Percentiles rank a stretch among this genome's conserved stretches.
phyloP scores from a whole-genome alignment of 495 filamentous ascomycete species.

The Hyphodiscus hymeniophilus region DNA sequence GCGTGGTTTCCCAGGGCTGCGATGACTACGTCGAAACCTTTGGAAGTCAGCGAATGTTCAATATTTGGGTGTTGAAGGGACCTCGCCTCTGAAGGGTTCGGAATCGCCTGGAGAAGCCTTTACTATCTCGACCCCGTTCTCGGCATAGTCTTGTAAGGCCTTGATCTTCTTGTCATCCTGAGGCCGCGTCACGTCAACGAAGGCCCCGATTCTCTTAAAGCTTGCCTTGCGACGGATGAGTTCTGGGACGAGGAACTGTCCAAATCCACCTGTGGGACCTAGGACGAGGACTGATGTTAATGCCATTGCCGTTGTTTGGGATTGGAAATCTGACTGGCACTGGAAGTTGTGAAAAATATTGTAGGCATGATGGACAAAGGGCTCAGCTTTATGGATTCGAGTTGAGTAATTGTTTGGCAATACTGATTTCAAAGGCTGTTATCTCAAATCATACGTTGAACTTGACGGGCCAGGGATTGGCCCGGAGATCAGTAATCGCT shows the following conservation, averaged over 20 bases:
- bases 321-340: no score
- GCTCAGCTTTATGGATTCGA: no score
- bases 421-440: no score
- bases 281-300: conserved; percentile 5
- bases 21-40: conserved; percentile 11
- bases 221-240: background rate
- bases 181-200: background rate
- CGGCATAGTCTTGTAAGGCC: background rate
- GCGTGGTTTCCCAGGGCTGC: conserved; percentile 8
- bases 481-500: no score
- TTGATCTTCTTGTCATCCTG: background rate
- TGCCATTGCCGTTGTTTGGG: background rate
- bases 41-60: background rate
- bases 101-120: background rate
- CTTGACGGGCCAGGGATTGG: no score
- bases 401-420: no score
- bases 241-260: conserved; percentile 1
- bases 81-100: background rate
- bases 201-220: conserved; percentile 4
- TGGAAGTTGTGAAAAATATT: no score
- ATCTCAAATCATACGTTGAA: no score
- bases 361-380: no score
- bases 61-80: background rate
- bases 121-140: background rate
- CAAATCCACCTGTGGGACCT: conserved; percentile 2